A percentile compares a stretch with the other conserved stretches of the same genome.
Evolutionary conservation across 176 grass and related monocot species (phyloP).

Genomic region (Musa acuminata): DNA sequence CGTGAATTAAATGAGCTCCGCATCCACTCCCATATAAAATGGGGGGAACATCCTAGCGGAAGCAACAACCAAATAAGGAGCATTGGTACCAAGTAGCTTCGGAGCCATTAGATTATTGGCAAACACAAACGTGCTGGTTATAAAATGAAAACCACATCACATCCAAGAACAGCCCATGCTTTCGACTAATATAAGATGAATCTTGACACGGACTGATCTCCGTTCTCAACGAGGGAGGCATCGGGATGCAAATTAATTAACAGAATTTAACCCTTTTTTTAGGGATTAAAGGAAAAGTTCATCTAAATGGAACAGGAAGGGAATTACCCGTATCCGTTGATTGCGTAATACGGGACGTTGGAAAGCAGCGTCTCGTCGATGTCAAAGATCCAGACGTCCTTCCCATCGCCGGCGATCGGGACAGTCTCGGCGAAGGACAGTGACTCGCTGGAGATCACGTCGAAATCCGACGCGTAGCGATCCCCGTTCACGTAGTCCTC

Average conservation of each 20-base stretch:
- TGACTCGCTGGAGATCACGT: conserved; percentile 35
- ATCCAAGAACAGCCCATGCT: too few species aligned
- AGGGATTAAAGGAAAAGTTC: too few species aligned
- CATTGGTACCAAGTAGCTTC: too few species aligned
- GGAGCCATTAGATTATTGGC: too few species aligned
- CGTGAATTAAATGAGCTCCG: too few species aligned
- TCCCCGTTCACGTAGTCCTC: conserved; percentile 52
- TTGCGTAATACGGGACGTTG: conserved; percentile 60
- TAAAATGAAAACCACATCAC: too few species aligned
- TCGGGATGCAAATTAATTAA: neutral
- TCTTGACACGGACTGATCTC: neutral
- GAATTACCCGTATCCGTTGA: conserved; percentile 55
- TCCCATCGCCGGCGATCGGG: conserved; percentile 21
- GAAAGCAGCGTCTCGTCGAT: conserved; percentile 82
- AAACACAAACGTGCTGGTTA: too few species aligned
- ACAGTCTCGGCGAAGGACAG: conserved; percentile 43
- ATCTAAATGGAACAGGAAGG: neutral
- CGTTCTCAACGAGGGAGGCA: neutral
- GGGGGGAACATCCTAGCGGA: too few species aligned
- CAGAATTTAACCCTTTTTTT: too few species aligned
- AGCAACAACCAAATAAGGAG: too few species aligned
- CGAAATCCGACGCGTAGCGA: conserved; percentile 62
- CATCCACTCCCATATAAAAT: too few species aligned
- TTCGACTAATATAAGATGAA: too few species aligned
- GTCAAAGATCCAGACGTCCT: conserved; percentile 72